Percentiles rank a stretch among this genome's conserved stretches.
Evolutionary conservation across 148 eudicot species (phyloP).

Genomic region (Euryodendron excelsum): DNA sequence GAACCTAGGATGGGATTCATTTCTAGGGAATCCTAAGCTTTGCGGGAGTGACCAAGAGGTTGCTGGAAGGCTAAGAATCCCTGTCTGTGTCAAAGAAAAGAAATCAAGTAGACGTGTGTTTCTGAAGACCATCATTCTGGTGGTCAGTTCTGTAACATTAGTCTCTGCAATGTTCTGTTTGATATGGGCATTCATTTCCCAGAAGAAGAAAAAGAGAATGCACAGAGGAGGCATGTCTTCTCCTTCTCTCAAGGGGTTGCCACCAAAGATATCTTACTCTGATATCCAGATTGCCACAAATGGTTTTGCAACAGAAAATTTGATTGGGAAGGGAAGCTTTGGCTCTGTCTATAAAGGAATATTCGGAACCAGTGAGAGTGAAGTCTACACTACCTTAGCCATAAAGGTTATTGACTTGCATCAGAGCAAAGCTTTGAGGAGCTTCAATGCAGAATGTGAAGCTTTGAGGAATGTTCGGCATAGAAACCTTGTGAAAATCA

Average conservation of each 20-base stretch:
- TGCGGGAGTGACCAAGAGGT: neutral
- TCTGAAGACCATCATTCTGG: conserved; percentile 7
- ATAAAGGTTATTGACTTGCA: conserved; percentile 17
- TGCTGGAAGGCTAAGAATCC: conserved; percentile 15
- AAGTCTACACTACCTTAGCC: neutral
- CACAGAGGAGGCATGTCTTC: neutral
- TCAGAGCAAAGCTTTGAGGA: conserved; percentile 11
- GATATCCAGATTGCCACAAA: conserved; percentile 10
- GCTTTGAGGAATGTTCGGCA: conserved; percentile 11
- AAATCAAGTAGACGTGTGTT: neutral
- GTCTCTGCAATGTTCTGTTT: neutral
- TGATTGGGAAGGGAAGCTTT: conserved; percentile 22
- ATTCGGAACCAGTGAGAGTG: neutral
- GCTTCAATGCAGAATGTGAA: conserved; percentile 13
- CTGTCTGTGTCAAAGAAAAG: neutral
- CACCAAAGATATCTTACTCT: conserved; percentile 5
- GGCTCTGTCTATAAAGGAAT: conserved; percentile 17
- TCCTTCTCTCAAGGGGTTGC: neutral
- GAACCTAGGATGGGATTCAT: conserved; percentile 6
- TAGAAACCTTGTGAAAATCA: conserved; percentile 13
- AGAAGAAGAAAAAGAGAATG: neutral
- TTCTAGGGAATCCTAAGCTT: conserved; percentile 13
- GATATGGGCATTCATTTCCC: neutral
- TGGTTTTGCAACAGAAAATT: conserved; percentile 2
- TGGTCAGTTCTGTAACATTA: neutral